These are phyloP conservation scores for Cyberlindnera subsufficiens DNA, from an alignment of 805 yeast genomes.

Conservation along the genomic window DNA sequence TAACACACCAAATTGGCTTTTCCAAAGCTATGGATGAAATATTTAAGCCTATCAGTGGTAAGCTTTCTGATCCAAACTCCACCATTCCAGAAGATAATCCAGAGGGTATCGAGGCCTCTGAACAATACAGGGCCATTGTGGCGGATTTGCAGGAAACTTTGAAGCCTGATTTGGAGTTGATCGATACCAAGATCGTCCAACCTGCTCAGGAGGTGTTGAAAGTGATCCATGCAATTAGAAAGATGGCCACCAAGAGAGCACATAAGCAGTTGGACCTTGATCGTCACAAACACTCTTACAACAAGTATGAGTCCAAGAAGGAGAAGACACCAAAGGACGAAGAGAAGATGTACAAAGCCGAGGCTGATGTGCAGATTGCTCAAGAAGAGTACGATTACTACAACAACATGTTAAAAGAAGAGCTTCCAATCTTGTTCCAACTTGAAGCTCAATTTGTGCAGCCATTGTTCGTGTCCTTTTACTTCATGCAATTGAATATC, in stretches of 20 bases:
- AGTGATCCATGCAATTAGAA: conserved; percentile 76
- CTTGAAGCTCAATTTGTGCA: conserved; percentile 89
- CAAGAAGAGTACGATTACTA: conserved; percentile 94
- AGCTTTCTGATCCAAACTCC: conserved; percentile 83
- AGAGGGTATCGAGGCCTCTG: conserved; percentile 92
- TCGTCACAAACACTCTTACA: conserved; percentile 64
- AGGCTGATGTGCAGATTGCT: conserved; percentile 84
- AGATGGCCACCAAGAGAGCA: conserved; percentile 92
- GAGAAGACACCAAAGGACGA: conserved; percentile 87
- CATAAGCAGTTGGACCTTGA: conserved; percentile 95
- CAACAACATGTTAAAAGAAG: conserved; percentile 89
- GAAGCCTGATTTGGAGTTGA: conserved; percentile 89
- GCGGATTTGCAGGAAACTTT: conserved; percentile 77
- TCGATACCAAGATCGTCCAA: conserved; percentile 80
- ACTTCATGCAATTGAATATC: conserved; percentile 96
- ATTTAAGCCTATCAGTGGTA: conserved; percentile 93
- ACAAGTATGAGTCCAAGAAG: conserved; percentile 73
- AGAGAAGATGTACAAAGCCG: conserved; percentile 81
- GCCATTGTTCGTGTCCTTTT: conserved; percentile 90
- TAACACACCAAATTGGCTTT: conserved; percentile 89
- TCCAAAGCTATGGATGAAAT: conserved; percentile 94
- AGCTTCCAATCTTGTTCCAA: conserved; percentile 80
- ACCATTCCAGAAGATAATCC: conserved; percentile 90
- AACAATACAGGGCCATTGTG: conserved; percentile 84
- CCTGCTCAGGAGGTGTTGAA: conserved; percentile 90